A percentile compares a stretch with the other conserved stretches of the same genome.
phyloP scores from a whole-genome alignment of 441 rosid genomes.

The Gossypium gossypioides region DNA sequence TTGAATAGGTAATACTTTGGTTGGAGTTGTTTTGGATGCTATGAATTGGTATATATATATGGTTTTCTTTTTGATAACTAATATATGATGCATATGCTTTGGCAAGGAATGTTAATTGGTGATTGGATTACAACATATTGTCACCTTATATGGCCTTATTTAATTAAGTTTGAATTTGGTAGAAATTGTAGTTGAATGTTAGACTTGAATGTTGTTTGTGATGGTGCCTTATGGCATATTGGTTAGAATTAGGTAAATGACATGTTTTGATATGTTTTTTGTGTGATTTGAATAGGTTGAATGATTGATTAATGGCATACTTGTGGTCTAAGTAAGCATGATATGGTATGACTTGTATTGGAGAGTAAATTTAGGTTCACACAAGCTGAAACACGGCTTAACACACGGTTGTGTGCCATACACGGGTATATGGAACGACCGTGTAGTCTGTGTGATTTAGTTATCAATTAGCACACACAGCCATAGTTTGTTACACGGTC shows the following conservation, averaged over 20 bases:
- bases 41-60: background rate
- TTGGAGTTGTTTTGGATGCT: background rate
- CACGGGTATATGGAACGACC: too few species aligned
- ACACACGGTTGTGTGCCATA: too few species aligned
- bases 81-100: background rate
- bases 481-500: too few species aligned
- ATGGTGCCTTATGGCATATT: background rate
- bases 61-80: background rate
- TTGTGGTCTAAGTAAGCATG: background rate
- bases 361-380: background rate
- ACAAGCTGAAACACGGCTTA: background rate
- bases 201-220: background rate
- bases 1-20: background rate
- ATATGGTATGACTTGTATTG: background rate
- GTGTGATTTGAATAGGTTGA: background rate
- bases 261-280: background rate
- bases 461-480: too few species aligned
- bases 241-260: too few species aligned
- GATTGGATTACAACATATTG: background rate
- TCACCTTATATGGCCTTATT: background rate
- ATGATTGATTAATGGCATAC: background rate
- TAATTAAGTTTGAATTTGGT: background rate
- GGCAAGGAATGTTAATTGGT: background rate
- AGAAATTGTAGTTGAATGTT: background rate
- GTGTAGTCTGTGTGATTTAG: too few species aligned